A percentile compares a stretch with the other conserved stretches of the same genome.
These are phyloP conservation scores for Fusarium proliferatum DNA, from an alignment of 2,329 filamentous ascomycete genomes.

Conservation along the genomic window DNA sequence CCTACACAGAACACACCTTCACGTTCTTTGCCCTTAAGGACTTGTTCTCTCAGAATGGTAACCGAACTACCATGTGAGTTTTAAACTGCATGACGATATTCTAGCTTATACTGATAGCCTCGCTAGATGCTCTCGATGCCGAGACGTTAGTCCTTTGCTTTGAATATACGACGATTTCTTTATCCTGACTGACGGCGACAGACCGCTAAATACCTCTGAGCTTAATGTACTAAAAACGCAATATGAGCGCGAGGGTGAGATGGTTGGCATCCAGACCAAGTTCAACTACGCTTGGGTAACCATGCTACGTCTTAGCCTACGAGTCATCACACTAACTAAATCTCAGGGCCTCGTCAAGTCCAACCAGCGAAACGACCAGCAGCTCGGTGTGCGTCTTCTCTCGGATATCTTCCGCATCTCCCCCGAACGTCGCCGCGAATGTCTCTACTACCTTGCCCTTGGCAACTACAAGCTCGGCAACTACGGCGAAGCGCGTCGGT, in stretches of 20 bases:
- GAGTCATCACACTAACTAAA: constrained; percentile 1
- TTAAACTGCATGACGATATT: constrained; percentile 15
- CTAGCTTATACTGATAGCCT: constrained; percentile 19
- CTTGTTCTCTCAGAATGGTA: constrained; percentile 53
- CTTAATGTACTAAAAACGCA: constrained; percentile 92
- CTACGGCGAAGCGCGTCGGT: constrained; percentile 92
- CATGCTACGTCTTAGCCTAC: not conserved
- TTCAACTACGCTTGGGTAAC: constrained; percentile 99
- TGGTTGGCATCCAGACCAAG: constrained; percentile 96
- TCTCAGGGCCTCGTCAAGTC: constrained; percentile 90
- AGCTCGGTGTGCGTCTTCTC: constrained; percentile 91
- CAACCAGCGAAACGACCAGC: constrained; percentile 83
- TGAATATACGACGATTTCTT: not conserved
- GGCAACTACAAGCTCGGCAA: constrained; percentile 99
- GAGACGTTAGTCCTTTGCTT: constrained; percentile 76
- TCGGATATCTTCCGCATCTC: constrained; percentile 96
- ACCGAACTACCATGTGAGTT: constrained; percentile 62
- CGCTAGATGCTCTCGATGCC: constrained; percentile 91
- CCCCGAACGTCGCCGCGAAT: constrained; percentile 94
- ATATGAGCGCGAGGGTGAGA: constrained; percentile 97
- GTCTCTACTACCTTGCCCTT: constrained; percentile 96
- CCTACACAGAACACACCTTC: not conserved
- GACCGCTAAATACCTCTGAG: constrained; percentile 90
- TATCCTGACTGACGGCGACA: constrained; percentile 50
- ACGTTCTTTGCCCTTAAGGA: not conserved